Base-by-base conservation (phyloP, 1,284 basidiomycete genomes). In the Ustilago tritici region DNA sequence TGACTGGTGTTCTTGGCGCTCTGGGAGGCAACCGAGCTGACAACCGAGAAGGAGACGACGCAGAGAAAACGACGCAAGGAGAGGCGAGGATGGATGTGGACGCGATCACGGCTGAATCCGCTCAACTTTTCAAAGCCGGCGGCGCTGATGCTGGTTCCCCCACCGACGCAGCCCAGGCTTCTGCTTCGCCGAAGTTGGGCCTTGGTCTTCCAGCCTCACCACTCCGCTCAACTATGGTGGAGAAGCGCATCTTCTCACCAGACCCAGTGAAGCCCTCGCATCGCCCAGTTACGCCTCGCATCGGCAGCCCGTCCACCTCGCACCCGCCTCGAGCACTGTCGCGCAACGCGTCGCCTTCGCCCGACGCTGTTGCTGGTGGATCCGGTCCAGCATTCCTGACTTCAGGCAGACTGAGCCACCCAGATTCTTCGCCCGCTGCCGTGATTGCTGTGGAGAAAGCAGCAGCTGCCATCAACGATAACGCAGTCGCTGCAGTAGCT, bases 211-310 rank as follows among this genome's bases (percentile, higher is more conserved):
- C 73, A 23, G 54, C 57, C 4, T 66, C 68, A 32, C 68, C 68
- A 4, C 35, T 35, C 9, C 61, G 64, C 28, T 61, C 68, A 4
- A 61, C 67, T 7, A 50, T 50, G 12, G 23, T n/a, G 8, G 65
- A 76, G 34, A 62, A 58, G 8, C 60, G 65, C 40, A 58, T 76
- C 50, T 61, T 76, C 43, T 74, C 70, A 0, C 76, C 76, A 0
- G 76, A 78, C 19, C 76, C 76, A 17, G 76, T 78, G 14, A 78
- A 78, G 47, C 68, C 70, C 4, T 17, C 62, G 2, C 62, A 68
- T 41, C 67, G 76, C 3, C 68, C 76, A 0, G 58, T 34, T 7
- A 70, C 76, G 14, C 71, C 76, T 1, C 61, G 71, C 19, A 75
- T 78, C 50, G 76, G 76, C 17, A 78, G 71, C 43, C 76, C 76